phyloP scores from a whole-genome alignment of 2,329 filamentous ascomycete genomes.

The Lasiodiplodia theobromae region DNA sequence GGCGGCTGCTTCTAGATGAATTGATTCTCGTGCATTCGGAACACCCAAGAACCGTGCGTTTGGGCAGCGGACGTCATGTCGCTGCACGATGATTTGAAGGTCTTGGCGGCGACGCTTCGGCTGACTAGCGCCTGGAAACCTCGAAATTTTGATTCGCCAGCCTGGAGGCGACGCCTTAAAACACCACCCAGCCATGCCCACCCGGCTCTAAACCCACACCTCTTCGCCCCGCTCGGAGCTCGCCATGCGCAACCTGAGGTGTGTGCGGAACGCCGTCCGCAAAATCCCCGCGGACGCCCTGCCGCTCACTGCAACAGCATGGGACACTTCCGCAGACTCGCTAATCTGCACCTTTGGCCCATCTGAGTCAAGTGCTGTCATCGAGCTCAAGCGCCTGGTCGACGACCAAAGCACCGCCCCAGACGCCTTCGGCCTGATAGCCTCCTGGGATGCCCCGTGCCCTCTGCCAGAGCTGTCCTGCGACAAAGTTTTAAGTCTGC shows the following conservation, averaged over 20 bases:
- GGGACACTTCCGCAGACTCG: conserved; percentile 81
- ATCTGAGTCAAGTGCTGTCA: conserved; percentile 69
- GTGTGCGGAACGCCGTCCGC: conserved; percentile 73
- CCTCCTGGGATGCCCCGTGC: conserved; percentile 88
- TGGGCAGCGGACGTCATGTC: background rate
- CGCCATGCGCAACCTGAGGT: conserved; percentile 88
- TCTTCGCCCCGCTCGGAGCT: conserved; percentile 12
- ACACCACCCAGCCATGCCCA: conserved; percentile 30
- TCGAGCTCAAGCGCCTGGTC: conserved; percentile 71
- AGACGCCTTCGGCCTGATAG: conserved; percentile 60
- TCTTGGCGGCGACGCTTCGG: conserved; percentile 29
- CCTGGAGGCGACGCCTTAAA: background rate
- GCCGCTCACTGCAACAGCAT: conserved; percentile 77
- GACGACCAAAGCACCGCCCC: conserved; percentile 40
- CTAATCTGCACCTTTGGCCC: conserved; percentile 87
- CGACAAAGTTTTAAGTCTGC: conserved; percentile 79
- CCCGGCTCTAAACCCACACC: conserved; percentile 30
- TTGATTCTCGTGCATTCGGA: conserved; percentile 22
- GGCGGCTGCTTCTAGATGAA: conserved; percentile 24
- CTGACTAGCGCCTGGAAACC: conserved; percentile 29
- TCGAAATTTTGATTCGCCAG: conserved; percentile 31
- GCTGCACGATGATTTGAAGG: background rate
- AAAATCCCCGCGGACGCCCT: conserved; percentile 61
- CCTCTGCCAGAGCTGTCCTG: conserved; percentile 76
- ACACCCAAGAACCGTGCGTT: background rate